Conservation (phyloP, 139 green algal genomes). For the Astrephomene gubernaculifera region DNA sequence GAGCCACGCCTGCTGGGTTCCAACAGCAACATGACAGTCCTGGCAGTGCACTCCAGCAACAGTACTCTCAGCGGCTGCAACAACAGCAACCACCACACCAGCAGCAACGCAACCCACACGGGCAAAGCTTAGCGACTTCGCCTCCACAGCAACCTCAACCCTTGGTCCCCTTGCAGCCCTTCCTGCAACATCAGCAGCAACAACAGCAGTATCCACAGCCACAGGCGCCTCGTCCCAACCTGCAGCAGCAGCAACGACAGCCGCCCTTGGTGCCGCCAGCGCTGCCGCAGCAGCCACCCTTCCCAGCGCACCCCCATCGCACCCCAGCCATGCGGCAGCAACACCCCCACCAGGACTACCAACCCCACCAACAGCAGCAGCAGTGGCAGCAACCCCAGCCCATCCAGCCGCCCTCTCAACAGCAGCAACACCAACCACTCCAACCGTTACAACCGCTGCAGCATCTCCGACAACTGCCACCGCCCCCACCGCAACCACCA, state of each 20-base stretch:
- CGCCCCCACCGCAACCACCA: background rate
- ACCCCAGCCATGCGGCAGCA: background rate
- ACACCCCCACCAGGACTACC: background rate
- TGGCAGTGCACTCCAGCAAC: no score
- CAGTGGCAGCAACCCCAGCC: background rate
- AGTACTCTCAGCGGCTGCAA: no score
- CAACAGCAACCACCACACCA: no score
- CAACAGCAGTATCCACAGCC: background rate
- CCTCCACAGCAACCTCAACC: no score
- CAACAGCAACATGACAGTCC: no score
- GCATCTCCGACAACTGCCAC: slow-evolving; percentile 16
- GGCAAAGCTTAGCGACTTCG: no score
- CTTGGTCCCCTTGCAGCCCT: background rate
- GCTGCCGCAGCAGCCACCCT: background rate
- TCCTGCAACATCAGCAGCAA: background rate
- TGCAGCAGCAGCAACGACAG: background rate
- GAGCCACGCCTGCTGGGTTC: no score
- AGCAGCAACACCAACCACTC: background rate
- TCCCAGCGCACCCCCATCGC: background rate
- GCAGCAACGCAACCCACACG: no score
- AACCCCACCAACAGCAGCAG: background rate
- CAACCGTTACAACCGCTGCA: background rate
- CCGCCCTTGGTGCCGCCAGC: background rate
- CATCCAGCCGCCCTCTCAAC: background rate
- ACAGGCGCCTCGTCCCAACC: no score